Evolutionary conservation across 2,329 filamentous ascomycete genomes (phyloP), one percentile per base, ranked within the genome.

Genomic region (Botrytis sinoallii): DNA sequence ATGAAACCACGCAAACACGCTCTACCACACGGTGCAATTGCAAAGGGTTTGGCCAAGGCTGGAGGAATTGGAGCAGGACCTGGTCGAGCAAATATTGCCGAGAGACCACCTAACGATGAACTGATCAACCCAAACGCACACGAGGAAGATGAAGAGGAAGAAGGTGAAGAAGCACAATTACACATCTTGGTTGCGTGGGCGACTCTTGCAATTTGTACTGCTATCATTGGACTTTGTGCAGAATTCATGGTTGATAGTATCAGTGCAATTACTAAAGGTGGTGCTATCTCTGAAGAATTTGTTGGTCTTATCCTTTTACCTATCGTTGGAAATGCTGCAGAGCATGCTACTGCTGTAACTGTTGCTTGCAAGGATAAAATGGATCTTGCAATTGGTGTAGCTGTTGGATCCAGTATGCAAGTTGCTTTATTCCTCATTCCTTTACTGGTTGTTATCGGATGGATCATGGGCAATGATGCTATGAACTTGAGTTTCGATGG

Each of bases 301-400:
- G 93, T 95, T 77, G 92, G 92, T 84, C 84, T 95, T 71, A 93
- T 95, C 67, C 84, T 95, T 32, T 92, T 95, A 61, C 92, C 92
- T 1, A 94, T 95, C 76, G 92, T 95, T 42, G 92, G 92, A 64
- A 95, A 95, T 79, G 92, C 92, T 2, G 92, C 92, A 1, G 92
- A 95, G 81, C 93, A 95, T 79, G 92, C 94, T 40, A 95, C 93
- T 1, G 93, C 93, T 16, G 92, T 94, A 10, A 91, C 94, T n/a
- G 92, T 95, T 38, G 97, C 79, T 0, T 71, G 74, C 93, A 5
- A 91, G 91, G 60, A 85, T 95, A 95, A 92, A 84, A 92, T 92
- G 89, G 89, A 91, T 79, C 83, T 91, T 64, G 90, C 93, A 48
- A 93, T 95, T 84, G 91, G 92, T 63, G 92, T 95, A 69, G 93